Base-by-base conservation (phyloP, 306 rosid species). In the Dalbergia cultrata region DNA sequence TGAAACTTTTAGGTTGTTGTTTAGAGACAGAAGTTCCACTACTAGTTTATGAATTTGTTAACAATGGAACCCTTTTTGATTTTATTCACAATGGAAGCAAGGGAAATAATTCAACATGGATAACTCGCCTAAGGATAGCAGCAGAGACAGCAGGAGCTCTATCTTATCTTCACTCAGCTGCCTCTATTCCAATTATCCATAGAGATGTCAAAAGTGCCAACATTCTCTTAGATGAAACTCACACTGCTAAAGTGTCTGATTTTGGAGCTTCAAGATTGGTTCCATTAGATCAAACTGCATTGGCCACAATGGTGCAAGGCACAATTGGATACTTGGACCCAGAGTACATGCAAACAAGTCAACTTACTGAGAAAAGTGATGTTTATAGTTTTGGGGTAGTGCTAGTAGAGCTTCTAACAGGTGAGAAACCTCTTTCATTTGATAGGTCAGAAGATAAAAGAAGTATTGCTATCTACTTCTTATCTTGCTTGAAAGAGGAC, bases 341-440 rank as follows among this genome's bases (percentile, higher is more conserved):
- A 0, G 84, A 85, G n/a, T 88, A 88, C 47, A 13, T 82, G 54
- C 78, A 59, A 0, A 76, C 85, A 19, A 57, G 78, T 9, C 74
- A 80, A 10, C 9, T 82, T n/a, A n/a, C n/a, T 3, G 82, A 76
- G 8, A 85, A 85, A 8, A 88, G 89, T 8, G 89, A 85, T 43
- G 89, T 88, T 0, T 87, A 87, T n/a, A 85, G 87, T 7, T 88
- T 88, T 7, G 87, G 89, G 0, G 82, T 87, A 3, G 88, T 87
- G 0, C 73, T 85, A 0, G 66, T 58, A 1, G 88, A 85, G 73
- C 68, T 87, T 1, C 35, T 85, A 4, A 82, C 87, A 0, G 82
- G 86, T 9, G 57, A 74, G n/a, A 80, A 88, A 67, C 75, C 82
- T 1, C 22, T 83, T 16, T 77, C 76, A 5, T 82, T 82, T 10